These are phyloP conservation scores for Umbelopsis isabellina DNA, from an alignment of 192 early-diverging fungal species.

Conservation along the genomic window DNA sequence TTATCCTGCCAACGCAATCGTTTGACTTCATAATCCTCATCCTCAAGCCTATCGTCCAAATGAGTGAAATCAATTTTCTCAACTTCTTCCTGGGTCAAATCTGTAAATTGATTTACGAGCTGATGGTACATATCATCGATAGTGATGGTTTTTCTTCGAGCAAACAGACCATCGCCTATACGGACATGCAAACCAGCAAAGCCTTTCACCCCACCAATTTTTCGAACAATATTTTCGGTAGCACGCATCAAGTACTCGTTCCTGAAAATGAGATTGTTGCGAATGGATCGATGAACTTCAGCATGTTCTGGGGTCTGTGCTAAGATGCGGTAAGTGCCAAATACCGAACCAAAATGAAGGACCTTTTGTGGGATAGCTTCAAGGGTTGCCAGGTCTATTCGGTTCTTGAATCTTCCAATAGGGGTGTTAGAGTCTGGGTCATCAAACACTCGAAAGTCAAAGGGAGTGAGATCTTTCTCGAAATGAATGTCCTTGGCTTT, in stretches of 20 bases:
- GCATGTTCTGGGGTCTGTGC: conserved; percentile 49
- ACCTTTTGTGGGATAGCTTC: conserved; percentile 36
- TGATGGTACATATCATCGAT: conserved; percentile 52
- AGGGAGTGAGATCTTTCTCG: conserved; percentile 49
- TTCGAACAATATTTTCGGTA: conserved; percentile 45
- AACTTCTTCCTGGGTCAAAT: conserved; percentile 40
- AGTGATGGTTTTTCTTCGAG: conserved; percentile 42
- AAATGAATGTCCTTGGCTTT: conserved; percentile 48
- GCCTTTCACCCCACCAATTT: conserved; percentile 48
- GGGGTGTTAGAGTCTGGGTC: conserved; percentile 40
- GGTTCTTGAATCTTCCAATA: conserved; percentile 43
- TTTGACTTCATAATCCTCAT: conserved; percentile 42
- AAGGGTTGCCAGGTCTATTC: conserved; percentile 42
- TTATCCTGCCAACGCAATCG: conserved; percentile 15
- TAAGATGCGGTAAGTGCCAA: conserved; percentile 49
- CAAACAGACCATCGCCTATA: conserved; percentile 58
- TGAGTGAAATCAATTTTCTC: conserved; percentile 31
- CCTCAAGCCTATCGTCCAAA: conserved; percentile 37
- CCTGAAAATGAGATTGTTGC: conserved; percentile 49
- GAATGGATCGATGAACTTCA: conserved; percentile 40
- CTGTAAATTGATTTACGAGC: conserved; percentile 44
- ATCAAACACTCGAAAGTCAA: conserved; percentile 61
- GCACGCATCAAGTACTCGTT: conserved; percentile 50
- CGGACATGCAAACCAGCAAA: conserved; percentile 58
- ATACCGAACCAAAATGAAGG: conserved; percentile 59